Evolutionary conservation across 345 rosid species (phyloP).

Genomic region (Ailanthus altissimus): DNA sequence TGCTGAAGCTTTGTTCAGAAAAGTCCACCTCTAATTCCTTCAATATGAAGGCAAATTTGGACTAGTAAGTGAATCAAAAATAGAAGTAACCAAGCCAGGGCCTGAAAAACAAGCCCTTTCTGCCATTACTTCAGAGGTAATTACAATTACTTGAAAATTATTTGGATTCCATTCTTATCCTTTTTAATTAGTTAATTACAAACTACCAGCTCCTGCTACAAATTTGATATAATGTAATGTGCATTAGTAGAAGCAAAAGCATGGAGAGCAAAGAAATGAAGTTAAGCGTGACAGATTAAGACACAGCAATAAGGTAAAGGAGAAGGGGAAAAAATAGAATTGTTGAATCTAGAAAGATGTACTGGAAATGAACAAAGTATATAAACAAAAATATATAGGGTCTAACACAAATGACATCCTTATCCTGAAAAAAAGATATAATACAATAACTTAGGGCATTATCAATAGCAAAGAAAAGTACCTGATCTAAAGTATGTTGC

Average conservation of each 20-base stretch:
- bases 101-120: background rate
- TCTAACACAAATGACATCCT: background rate
- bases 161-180: background rate
- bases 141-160: too few relatives aligned
- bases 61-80: too few relatives aligned
- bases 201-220: background rate
- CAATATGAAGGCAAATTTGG: too few relatives aligned
- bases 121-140: too few relatives aligned
- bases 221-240: background rate
- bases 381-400: background rate
- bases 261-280: background rate
- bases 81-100: too few relatives aligned
- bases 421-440: background rate
- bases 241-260: background rate
- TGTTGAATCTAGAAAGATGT: background rate
- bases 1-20: too few relatives aligned
- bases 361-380: background rate
- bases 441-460: constrained; percentile 5
- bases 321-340: background rate
- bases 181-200: background rate
- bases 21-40: too few relatives aligned
- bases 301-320: too few relatives aligned
- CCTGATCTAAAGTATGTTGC: constrained; percentile 97
- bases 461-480: constrained; percentile 26
- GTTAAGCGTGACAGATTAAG: background rate